Base-by-base conservation (phyloP, 352 stramenopile genomes). In the Nothophytophthora sp. region DNA sequence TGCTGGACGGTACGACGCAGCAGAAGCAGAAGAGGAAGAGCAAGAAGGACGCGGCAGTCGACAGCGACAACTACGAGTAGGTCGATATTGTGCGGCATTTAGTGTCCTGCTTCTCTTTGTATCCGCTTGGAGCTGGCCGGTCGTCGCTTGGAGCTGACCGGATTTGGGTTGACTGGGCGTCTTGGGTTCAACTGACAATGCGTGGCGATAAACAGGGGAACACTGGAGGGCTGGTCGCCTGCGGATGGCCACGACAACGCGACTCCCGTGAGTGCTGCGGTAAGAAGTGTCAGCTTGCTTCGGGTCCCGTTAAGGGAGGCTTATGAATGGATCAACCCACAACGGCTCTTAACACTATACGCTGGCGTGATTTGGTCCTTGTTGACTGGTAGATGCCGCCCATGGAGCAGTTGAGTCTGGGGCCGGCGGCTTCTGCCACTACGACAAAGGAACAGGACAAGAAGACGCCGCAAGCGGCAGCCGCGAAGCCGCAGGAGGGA, bases 221-320 rank as follows among this genome's bases (percentile, higher is more conserved):
- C 73, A 46, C 44, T 89, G 5, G 73, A 85, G 32, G 78, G 78
- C 38, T 89, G 78, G 78, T 89, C 78, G 37, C 75, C 78, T 28
- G 80, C 73, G n/a, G 57, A 43, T 10, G 44, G 18, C 11, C 39
- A 48, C 15, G 38, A 50, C n/a, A 23, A 59, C 4, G 35, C 51
- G 3, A 37, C 59, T n/a, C n/a, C n/a, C n/a, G n/a, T n/a, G n/a
- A n/a, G n/a, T n/a, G n/a, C n/a, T n/a, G n/a, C n/a, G n/a, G n/a
- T n/a, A n/a, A n/a, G n/a, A n/a, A n/a, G n/a, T n/a, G n/a, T n/a
- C n/a, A n/a, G n/a, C n/a, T n/a, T n/a, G n/a, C n/a, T n/a, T n/a
- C n/a, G n/a, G n/a, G n/a, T n/a, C n/a, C n/a, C n/a, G n/a, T n/a
- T n/a, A n/a, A n/a, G n/a, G n/a, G n/a, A n/a, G n/a, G n/a, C n/a